phyloP scores from a whole-genome alignment of 805 yeast genomes.

The Kazachstania martiniae region DNA sequence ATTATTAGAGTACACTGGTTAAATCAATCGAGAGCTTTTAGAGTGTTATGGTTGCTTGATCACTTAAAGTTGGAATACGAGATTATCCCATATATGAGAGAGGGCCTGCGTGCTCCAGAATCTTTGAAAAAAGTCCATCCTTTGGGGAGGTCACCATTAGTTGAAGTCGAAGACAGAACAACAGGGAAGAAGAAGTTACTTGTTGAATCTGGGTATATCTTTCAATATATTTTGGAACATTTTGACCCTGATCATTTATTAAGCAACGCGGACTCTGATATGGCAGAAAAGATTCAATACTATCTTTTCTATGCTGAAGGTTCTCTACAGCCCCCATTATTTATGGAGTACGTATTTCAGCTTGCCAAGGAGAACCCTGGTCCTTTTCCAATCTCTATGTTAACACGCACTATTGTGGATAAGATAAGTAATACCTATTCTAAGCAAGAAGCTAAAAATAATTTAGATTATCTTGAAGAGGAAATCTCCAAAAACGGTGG shows the following conservation, averaged over 20 bases:
- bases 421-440: conserved; percentile 41
- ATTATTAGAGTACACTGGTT: conserved; percentile 17
- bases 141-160: conserved; percentile 51
- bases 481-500: conserved; percentile 28
- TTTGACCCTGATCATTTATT: conserved; percentile 37
- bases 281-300: conserved; percentile 37
- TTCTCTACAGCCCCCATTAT: conserved; percentile 41
- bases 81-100: conserved; percentile 41
- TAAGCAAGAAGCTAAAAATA: conserved; percentile 33
- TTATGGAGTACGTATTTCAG: conserved; percentile 28
- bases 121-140: conserved; percentile 46
- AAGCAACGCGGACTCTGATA: conserved; percentile 30
- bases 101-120: conserved; percentile 38
- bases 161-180: conserved; percentile 34
- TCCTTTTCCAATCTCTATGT: conserved; percentile 38
- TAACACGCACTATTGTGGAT: conserved; percentile 34
- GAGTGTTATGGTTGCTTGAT: conserved; percentile 58
- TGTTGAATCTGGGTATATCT: conserved; percentile 53
- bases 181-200: conserved; percentile 25
- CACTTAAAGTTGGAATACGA: conserved; percentile 46
- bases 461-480: conserved; percentile 33
- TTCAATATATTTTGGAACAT: conserved; percentile 39
- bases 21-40: conserved; percentile 43
- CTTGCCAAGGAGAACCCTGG: conserved; percentile 31
- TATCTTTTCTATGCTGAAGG: conserved; percentile 53